Percentiles rank a stretch among this genome's conserved stretches.
phyloP scores from a whole-genome alignment of 2,329 filamentous ascomycete genomes.

The Claviceps humidiphila region DNA sequence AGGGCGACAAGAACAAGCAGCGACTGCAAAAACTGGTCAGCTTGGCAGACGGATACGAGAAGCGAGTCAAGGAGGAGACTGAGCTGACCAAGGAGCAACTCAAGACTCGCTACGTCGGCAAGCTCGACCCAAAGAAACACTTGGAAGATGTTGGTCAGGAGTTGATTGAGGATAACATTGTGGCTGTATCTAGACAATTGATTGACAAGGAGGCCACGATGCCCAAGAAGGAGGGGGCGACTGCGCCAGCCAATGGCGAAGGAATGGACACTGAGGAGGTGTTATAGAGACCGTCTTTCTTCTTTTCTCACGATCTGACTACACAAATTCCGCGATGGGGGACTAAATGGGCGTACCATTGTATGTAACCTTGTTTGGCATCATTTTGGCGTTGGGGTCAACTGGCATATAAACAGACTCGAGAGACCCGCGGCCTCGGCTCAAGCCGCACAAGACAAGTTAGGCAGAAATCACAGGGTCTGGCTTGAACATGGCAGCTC shows the following conservation, averaged over 20 bases:
- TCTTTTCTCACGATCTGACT: neutral
- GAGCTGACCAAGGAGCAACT: constrained; percentile 94
- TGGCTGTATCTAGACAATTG: constrained; percentile 96
- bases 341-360: constrained; percentile 1
- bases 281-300: neutral
- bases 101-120: constrained; percentile 97
- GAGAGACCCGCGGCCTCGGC: neutral
- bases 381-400: constrained; percentile 18
- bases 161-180: constrained; percentile 98
- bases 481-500: no score
- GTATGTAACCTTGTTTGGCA: constrained; percentile 23
- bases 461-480: no score
- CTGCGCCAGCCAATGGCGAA: constrained; percentile 40
- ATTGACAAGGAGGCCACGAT: constrained; percentile 98
- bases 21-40: constrained; percentile 76
- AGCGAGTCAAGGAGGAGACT: constrained; percentile 96
- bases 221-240: constrained; percentile 52
- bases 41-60: constrained; percentile 92
- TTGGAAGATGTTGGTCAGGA: constrained; percentile 92
- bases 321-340: constrained; percentile 8
- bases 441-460: no score
- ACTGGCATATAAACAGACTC: constrained; percentile 14
- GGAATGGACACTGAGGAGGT: constrained; percentile 55
- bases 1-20: constrained; percentile 77
- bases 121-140: constrained; percentile 98